These are phyloP conservation scores for Fusarium compactum DNA, from an alignment of 2,329 filamentous ascomycete genomes.

Conservation along the genomic window DNA sequence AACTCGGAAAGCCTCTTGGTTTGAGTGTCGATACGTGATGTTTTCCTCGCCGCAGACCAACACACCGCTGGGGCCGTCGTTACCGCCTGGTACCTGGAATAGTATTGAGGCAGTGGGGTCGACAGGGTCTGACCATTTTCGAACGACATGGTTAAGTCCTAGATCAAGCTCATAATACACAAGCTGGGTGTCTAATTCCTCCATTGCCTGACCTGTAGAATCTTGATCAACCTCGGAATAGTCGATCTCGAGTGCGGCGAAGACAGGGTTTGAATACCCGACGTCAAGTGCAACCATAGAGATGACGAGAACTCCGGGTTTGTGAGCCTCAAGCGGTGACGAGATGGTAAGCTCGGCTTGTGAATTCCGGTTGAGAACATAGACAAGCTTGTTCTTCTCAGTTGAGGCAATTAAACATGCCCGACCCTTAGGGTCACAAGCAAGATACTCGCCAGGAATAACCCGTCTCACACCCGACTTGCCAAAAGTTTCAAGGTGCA, in stretches of 20 bases:
- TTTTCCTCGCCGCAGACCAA: constrained; percentile 94
- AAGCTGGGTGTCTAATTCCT: constrained; percentile 87
- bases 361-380: constrained; percentile 94
- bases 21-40: constrained; percentile 97
- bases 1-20: constrained; percentile 88
- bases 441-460: constrained; percentile 94
- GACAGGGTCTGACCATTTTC: constrained; percentile 95
- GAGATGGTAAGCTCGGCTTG: constrained; percentile 97
- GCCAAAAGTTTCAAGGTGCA: constrained; percentile 97
- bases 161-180: constrained; percentile 99
- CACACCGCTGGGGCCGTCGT: constrained; percentile 93
- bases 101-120: constrained; percentile 89
- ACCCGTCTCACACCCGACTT: constrained; percentile 96
- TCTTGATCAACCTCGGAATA: constrained; percentile 94
- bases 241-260: constrained; percentile 93
- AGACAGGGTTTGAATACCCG: constrained; percentile 96
- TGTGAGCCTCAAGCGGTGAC: constrained; percentile 95
- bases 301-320: constrained; percentile 89
- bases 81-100: constrained; percentile 95
- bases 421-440: constrained; percentile 93
- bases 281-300: constrained; percentile 91
- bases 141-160: constrained; percentile 95
- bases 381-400: constrained; percentile 99
- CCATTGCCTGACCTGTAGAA: constrained; percentile 82
- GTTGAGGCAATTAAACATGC: constrained; percentile 93